These are phyloP conservation scores for Candida chilensis DNA, from an alignment of 805 yeast species.

Conservation along the genomic window DNA sequence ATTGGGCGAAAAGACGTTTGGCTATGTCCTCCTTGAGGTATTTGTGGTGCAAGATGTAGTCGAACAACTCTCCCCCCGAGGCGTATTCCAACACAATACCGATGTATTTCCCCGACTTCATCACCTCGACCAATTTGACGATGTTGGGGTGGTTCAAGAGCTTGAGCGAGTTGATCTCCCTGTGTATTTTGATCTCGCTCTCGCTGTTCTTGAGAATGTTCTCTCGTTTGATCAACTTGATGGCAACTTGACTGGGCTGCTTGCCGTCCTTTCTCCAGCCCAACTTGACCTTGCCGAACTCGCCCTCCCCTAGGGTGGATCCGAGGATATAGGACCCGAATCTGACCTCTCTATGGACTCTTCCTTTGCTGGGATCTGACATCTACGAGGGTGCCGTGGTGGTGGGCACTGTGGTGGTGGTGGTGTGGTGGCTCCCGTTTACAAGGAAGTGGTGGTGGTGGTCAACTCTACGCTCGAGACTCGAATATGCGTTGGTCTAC, in stretches of 20 bases:
- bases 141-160: slow-evolving; percentile 89
- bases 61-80: slow-evolving; percentile 94
- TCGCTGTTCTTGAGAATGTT: slow-evolving; percentile 81
- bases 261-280: slow-evolving; percentile 90
- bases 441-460: too few relatives aligned
- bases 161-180: slow-evolving; percentile 88
- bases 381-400: too few relatives aligned
- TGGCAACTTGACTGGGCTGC: slow-evolving; percentile 81
- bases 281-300: slow-evolving; percentile 93
- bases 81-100: slow-evolving; percentile 97
- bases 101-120: slow-evolving; percentile 89
- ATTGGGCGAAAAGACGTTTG: slow-evolving; percentile 82
- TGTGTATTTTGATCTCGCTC: slow-evolving; percentile 78
- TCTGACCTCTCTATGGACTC: slow-evolving; percentile 56
- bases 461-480: too few relatives aligned
- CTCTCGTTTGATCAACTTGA: slow-evolving; percentile 83
- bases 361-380: too few relatives aligned
- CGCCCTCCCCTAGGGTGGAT: slow-evolving; percentile 94
- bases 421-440: too few relatives aligned
- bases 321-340: slow-evolving; percentile 91
- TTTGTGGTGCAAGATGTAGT: slow-evolving; percentile 80
- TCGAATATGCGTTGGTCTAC: too few relatives aligned
- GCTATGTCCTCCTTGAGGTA: slow-evolving; percentile 83
- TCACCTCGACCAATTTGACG: slow-evolving; percentile 82
- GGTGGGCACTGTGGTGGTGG: too few relatives aligned